Conservation (phyloP, 306 rosid species). For the Rubus idaeus region DNA sequence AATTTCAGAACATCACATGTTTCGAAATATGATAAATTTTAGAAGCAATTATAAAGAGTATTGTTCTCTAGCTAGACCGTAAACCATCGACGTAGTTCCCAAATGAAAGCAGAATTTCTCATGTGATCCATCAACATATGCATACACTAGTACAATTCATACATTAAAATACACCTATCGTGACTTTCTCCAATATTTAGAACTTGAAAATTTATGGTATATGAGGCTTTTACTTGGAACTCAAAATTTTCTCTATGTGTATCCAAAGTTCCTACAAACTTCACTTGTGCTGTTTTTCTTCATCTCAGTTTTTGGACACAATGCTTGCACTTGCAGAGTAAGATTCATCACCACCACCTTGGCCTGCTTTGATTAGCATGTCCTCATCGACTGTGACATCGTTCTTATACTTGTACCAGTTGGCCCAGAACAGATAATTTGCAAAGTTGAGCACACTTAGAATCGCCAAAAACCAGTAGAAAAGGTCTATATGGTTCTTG, state of each 20-base stretch:
- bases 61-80: not conserved
- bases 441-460: conserved; percentile 47
- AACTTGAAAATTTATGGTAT: not conserved
- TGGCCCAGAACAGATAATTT: conserved; percentile 44
- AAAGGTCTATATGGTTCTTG: conserved; percentile 32
- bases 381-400: conserved; percentile 15
- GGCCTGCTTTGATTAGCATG: not conserved
- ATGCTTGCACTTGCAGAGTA: conserved; percentile 3
- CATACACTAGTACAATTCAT: not conserved
- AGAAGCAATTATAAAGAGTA: fast-evolving
- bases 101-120: not conserved
- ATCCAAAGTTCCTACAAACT: not conserved
- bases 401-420: conserved; percentile 52
- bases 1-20: not conserved
- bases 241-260: not conserved
- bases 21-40: not conserved
- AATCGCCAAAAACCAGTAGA: conserved; percentile 54
- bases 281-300: not conserved
- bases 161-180: not conserved
- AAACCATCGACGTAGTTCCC: not conserved
- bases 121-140: not conserved
- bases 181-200: not conserved
- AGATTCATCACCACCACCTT: not conserved
- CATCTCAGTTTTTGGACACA: conserved; percentile 12
- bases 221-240: not conserved